Base-by-base conservation (phyloP, 176 grass and related monocot genomes). In the Bonia amplexicaulis region DNA sequence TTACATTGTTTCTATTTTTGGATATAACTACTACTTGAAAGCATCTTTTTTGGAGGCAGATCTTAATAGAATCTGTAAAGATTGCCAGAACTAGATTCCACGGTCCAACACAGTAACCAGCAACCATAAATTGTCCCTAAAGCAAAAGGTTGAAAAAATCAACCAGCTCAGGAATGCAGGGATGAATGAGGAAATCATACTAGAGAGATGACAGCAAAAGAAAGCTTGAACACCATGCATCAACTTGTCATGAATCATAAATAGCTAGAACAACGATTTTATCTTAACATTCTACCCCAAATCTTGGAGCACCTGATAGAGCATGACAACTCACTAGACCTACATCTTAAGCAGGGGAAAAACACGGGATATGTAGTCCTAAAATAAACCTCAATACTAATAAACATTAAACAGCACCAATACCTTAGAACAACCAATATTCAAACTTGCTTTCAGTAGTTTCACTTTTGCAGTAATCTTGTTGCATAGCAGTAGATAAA, bases 381-480 rank as follows among this genome's bases (percentile, higher is more conserved):
- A 65, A 33, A 65, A 6, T 44, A 61, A 14, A 76, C 23, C 42
- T 44, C 14, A 70, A 62, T 53, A 80, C 44, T 47, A 73, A 63
- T 71, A 74, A 74, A 60, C 53, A 77, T 9, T 3, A 74, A 74
- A 60, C 53, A 77, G 17, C 20, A 37, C 15, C 46, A 53, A 62
- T 72, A 73, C 77, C 39, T 64, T 63, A 87, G 69, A 81, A n/a
- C 16, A 73, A 66, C 46, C 19, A 44, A 54, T 46, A 44, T 66
- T 45, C 31, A 9, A 64, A 66, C 4, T 46, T 54, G 13, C 22
- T 71, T 66, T 73, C n/a, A n/a, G n/a, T n/a, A n/a, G n/a, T n/a
- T n/a, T n/a, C 81, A 35, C 13, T 71, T 69, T 27, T 73, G 58
- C n/a, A 64, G 66, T 66, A 81, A 87, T 55, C 25, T 33, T 74